Conservation (phyloP, 2,329 filamentous ascomycete species). For the Fusarium verrucosum region DNA sequence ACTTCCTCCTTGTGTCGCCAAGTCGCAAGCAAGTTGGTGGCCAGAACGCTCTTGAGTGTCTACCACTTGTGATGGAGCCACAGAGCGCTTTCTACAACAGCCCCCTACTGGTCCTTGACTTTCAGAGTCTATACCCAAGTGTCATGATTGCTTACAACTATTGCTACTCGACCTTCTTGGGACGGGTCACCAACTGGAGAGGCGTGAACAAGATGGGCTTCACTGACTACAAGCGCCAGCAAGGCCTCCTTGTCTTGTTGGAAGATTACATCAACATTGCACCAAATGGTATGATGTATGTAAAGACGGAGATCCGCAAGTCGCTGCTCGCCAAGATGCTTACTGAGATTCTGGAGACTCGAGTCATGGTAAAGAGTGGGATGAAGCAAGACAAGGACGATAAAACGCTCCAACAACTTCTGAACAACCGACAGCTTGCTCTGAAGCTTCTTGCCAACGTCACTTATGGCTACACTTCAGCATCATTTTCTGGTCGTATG, state of each 20-base stretch:
- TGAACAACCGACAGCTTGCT: conserved; percentile 93
- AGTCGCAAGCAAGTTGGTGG: conserved; percentile 90
- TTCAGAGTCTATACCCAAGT: conserved; percentile 95
- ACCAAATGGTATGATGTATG: conserved; percentile 97
- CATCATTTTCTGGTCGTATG: conserved; percentile 96
- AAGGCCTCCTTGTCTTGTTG: conserved; percentile 77
- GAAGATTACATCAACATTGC: conserved; percentile 90
- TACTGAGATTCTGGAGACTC: conserved; percentile 91
- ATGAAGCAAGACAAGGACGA: conserved; percentile 96
- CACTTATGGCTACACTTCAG: conserved; percentile 97
- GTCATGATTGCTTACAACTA: conserved; percentile 99
- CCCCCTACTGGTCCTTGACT: conserved; percentile 90
- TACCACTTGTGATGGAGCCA: conserved; percentile 97
- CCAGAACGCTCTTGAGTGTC: conserved; percentile 93
- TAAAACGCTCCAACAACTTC: conserved; percentile 80
- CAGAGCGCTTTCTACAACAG: conserved; percentile 94
- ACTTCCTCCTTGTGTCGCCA: conserved; percentile 88
- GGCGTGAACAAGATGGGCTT: conserved; percentile 96
- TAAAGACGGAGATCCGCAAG: conserved; percentile 83
- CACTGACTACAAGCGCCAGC: conserved; percentile 81
- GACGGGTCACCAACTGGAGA: conserved; percentile 86
- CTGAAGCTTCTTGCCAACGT: conserved; percentile 98
- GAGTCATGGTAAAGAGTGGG: conserved; percentile 96
- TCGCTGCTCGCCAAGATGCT: conserved; percentile 96
- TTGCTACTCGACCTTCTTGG: conserved; percentile 96